phyloP scores from a whole-genome alignment of 2,329 filamentous ascomycete species.

The Clonostachys rhizophaga region DNA sequence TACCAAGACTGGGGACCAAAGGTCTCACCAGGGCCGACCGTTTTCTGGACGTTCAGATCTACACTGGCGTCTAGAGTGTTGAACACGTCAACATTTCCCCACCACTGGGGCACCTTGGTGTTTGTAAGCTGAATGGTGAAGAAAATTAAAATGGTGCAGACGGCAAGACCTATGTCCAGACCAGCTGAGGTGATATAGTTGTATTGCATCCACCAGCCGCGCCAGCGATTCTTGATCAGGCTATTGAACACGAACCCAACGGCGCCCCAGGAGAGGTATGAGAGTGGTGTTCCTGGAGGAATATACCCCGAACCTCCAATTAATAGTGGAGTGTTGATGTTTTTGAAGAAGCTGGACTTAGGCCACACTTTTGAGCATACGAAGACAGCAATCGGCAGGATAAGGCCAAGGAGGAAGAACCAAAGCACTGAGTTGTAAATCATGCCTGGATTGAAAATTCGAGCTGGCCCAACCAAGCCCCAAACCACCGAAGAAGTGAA shows the following conservation, averaged over 20 bases:
- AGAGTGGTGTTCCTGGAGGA: slow-evolving; percentile 51
- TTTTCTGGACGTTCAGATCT: slow-evolving; percentile 49
- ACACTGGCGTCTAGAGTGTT: no score
- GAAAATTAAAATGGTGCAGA: no score
- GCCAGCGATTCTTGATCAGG: slow-evolving; percentile 39
- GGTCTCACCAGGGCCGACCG: not conserved
- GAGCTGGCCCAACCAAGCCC: slow-evolving; percentile 48
- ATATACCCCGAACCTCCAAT: slow-evolving; percentile 45
- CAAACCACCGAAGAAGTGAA: slow-evolving; percentile 57
- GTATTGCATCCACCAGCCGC: slow-evolving; percentile 53
- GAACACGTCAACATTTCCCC: no score
- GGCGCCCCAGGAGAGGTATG: slow-evolving; percentile 48
- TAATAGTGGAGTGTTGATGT: slow-evolving; percentile 46
- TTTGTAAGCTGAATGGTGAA: no score
- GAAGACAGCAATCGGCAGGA: slow-evolving; percentile 42
- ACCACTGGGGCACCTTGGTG: no score
- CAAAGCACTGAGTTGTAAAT: slow-evolving; percentile 43
- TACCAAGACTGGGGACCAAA: no score
- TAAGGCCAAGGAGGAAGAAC: slow-evolving; percentile 50
- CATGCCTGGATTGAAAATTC: slow-evolving; percentile 26
- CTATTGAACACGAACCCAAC: slow-evolving; percentile 52
- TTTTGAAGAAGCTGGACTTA: slow-evolving; percentile 33
- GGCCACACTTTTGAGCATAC: slow-evolving; percentile 41
- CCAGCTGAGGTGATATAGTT: no score
- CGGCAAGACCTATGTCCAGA: no score